Conservation (phyloP, 768 basidiomycete species). For the Suillus subluteus region DNA sequence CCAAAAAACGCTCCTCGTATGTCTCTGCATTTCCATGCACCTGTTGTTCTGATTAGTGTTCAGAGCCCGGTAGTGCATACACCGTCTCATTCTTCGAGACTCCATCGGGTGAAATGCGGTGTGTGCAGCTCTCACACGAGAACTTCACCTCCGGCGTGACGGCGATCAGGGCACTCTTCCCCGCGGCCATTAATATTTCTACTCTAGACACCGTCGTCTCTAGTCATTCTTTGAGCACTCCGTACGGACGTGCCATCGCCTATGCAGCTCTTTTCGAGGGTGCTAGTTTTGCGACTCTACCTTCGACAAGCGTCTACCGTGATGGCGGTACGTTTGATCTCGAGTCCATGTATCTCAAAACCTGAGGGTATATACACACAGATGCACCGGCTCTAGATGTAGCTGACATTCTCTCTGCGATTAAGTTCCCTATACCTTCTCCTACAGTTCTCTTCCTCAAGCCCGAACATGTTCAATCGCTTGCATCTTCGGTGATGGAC, state of each 20-base stretch:
- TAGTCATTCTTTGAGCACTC: constrained; percentile 68
- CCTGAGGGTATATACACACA: constrained; percentile 5
- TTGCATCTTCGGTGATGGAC: constrained; percentile 56
- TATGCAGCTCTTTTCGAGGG: constrained; percentile 82
- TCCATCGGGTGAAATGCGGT: constrained; percentile 55
- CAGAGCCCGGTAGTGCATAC: constrained; percentile 57
- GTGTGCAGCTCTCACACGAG: constrained; percentile 75
- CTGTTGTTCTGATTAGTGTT: background rate
- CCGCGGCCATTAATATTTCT: constrained; percentile 67
- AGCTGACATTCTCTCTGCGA: constrained; percentile 50
- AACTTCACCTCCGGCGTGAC: constrained; percentile 91
- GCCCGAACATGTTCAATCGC: constrained; percentile 59
- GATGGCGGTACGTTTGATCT: constrained; percentile 35
- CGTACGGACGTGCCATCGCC: constrained; percentile 79
- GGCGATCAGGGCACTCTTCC: constrained; percentile 74
- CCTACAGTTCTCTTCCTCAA: constrained; percentile 81
- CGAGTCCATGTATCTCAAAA: constrained; percentile 6
- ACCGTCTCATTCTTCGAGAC: constrained; percentile 68
- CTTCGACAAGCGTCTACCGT: constrained; percentile 56
- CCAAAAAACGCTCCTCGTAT: constrained; percentile 56
- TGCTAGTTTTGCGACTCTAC: constrained; percentile 68
- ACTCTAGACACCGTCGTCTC: constrained; percentile 80
- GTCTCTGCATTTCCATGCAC: constrained; percentile 25
- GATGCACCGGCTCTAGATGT: constrained; percentile 34
- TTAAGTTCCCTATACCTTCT: constrained; percentile 61